A percentile compares a stretch with the other conserved stretches of the same genome.
Evolutionary conservation across 2,329 filamentous ascomycete species (phyloP).

Genomic region (Tympanopsis confertula): DNA sequence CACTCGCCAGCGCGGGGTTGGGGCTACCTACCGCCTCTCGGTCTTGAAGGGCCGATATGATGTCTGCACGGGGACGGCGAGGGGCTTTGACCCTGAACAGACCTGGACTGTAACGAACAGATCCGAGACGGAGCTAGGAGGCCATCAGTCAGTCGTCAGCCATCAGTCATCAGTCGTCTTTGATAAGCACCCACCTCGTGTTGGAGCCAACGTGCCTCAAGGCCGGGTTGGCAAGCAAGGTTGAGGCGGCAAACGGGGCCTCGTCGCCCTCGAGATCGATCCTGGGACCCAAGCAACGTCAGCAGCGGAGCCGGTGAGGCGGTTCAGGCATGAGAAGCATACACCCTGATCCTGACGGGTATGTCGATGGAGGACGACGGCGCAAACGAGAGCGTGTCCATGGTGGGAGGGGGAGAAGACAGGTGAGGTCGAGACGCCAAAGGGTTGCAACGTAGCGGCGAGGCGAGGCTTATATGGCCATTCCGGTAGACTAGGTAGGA

Average conservation of each 20-base stretch:
- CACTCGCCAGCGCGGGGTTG: neutral
- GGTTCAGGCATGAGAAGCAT: neutral
- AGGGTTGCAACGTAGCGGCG: no score
- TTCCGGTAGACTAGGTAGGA: no score
- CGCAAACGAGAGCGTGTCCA: neutral
- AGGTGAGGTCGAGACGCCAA: no score
- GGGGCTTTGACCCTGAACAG: slow-evolving; percentile 89
- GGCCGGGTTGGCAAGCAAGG: slow-evolving; percentile 2
- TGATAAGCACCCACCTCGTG: slow-evolving; percentile 39
- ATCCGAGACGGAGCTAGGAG: slow-evolving; percentile 62
- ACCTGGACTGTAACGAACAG: slow-evolving; percentile 87
- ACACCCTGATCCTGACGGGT: neutral
- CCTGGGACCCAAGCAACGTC: neutral
- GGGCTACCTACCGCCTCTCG: slow-evolving; percentile 40
- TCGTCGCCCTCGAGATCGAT: neutral
- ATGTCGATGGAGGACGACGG: neutral
- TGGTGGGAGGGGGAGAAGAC: slow-evolving; percentile 2
- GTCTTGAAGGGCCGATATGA: slow-evolving; percentile 82
- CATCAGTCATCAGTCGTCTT: slow-evolving; percentile 1
- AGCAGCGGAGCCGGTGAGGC: neutral
- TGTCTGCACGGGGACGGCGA: slow-evolving; percentile 86
- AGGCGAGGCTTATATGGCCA: no score
- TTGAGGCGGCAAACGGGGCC: slow-evolving; percentile 28
- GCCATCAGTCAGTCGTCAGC: slow-evolving; percentile 14
- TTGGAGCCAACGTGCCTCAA: slow-evolving; percentile 22